These are phyloP conservation scores for Austroboletus niveus DNA, from an alignment of 1,284 basidiomycete genomes.

Conservation along the genomic window DNA sequence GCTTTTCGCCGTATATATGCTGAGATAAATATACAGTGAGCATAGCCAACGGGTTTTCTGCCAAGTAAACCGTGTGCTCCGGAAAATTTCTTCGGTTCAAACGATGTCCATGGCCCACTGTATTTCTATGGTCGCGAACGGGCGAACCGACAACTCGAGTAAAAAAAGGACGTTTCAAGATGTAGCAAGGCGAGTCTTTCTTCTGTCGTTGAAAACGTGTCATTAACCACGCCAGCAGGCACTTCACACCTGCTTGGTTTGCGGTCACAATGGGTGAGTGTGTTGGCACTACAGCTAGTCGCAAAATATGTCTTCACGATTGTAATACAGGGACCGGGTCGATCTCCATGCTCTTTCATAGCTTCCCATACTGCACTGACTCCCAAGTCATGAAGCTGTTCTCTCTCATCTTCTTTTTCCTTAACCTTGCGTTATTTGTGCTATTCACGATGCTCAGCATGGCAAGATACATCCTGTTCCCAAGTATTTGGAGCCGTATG, in stretches of 20 bases:
- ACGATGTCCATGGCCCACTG: neutral
- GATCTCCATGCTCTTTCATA: conserved; percentile 51
- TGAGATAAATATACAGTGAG: too few relatives aligned
- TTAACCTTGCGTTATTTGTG: conserved; percentile 66
- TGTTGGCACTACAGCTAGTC: neutral
- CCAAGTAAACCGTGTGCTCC: too few relatives aligned
- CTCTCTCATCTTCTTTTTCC: conserved; percentile 58
- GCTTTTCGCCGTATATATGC: too few relatives aligned
- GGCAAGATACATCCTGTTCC: conserved; percentile 56
- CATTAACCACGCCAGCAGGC: conserved; percentile 19
- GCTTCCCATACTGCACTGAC: conserved; percentile 50
- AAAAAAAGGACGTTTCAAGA: conserved; percentile 18
- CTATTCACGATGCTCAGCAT: conserved; percentile 48
- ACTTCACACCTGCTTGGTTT: conserved; percentile 52
- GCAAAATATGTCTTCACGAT: too few relatives aligned
- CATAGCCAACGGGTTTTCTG: too few relatives aligned
- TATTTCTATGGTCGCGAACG: neutral
- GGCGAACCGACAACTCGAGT: neutral
- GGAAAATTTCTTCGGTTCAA: neutral
- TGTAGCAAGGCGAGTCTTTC: conserved; percentile 19
- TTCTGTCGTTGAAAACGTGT: neutral
- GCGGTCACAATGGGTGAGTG: conserved; percentile 52
- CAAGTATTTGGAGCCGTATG: conserved; percentile 54
- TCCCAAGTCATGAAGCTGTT: conserved; percentile 41
- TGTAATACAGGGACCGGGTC: conserved; percentile 54